Base-by-base conservation (phyloP, 805 yeast species). In the Wickerhamomyces bisporus region DNA sequence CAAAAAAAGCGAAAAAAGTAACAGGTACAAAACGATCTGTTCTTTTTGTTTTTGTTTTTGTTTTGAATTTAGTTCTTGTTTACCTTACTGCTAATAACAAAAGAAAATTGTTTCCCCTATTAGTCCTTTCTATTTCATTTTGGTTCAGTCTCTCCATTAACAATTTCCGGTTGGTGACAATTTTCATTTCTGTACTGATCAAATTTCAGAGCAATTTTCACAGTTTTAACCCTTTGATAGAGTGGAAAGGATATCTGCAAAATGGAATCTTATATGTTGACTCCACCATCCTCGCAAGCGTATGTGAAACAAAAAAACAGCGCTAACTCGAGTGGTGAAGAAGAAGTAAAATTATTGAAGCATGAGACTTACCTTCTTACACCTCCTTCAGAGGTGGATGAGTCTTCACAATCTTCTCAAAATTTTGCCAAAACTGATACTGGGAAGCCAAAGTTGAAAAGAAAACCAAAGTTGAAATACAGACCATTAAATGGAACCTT, bases 401-500 rank as follows among this genome's bases (percentile, higher is more conserved):
- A 47, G 13, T 15, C 14, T 10, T 11, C 25, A 6, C 17, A 23
- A 9, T 8, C 24, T n/a, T n/a, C n/a, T n/a, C n/a, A n/a, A n/a
- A n/a, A n/a, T n/a, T n/a, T n/a, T 13, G 2, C 14, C 34, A 14
- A 23, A 32, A 4, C 18, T n/a, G n/a, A n/a, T 20, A 23, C 30
- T 21, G 24, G 21, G 13, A 45, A 40, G 26, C 27, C 37, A 6
- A 54, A 47, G 36, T 1, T 32, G 35, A 28, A 39, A 24, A 60
- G 76, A 42, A 72, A 71, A 47, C 77, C 77, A 17, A 62, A 63
- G 32, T 48, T 73, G 26, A 65, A 55, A 40, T 69, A 65, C 43
- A 60, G 78, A 45, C 79, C 79, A 1, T 55, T 50, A 20, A 62
- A 60, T 32, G 74, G 76, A 9, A 65, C 76, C 0, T 58, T 73